phyloP scores from a whole-genome alignment of 306 rosid species.

The Castanea sativa region DNA sequence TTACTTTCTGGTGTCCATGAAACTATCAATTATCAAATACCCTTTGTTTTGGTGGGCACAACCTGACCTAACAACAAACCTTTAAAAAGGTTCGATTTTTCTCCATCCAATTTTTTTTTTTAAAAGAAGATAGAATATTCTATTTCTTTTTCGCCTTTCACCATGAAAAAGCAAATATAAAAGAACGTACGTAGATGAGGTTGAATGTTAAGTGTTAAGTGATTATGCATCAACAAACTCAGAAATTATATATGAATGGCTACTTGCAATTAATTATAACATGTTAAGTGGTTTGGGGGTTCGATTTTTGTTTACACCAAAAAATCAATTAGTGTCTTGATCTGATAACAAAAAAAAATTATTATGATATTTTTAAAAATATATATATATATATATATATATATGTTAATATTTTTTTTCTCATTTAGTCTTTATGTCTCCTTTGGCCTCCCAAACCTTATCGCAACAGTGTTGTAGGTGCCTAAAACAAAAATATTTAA shows the following conservation, averaged over 20 bases:
- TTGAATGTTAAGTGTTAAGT: background rate
- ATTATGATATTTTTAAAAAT: no score
- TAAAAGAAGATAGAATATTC: background rate
- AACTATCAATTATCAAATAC: background rate
- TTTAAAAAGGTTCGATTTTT: background rate
- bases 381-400: no score
- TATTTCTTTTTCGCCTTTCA: background rate
- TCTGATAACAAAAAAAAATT: no score
- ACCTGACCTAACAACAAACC: background rate
- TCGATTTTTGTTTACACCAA: accelerated
- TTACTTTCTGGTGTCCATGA: background rate
- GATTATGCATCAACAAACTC: background rate
- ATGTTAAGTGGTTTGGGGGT: no score
- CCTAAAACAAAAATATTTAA: no score
- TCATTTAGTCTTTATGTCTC: no score
- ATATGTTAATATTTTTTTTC: no score
- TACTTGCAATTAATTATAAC: no score
- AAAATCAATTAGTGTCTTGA: no score
- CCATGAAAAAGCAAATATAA: background rate
- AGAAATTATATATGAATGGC: background rate
- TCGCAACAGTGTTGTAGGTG: no score
- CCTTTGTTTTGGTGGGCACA: slow-evolving; percentile 2
- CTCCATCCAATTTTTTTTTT: background rate
- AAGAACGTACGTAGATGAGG: background rate
- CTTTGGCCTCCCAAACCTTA: no score